phyloP scores from a whole-genome alignment of 805 yeast genomes.

The Saccharomycopsis microspora region DNA sequence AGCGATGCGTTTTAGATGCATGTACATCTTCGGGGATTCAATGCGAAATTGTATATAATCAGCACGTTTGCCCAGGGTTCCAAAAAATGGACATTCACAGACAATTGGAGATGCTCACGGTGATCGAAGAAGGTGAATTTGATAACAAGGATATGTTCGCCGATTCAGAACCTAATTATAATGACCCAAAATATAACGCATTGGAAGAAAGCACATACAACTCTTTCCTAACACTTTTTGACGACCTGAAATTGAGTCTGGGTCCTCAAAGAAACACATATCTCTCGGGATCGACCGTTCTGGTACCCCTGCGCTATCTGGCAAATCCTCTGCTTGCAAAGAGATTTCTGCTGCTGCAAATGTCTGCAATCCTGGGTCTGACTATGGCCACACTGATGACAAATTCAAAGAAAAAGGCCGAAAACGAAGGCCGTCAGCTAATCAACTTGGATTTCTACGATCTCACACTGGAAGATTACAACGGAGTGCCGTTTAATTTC shows the following conservation, averaged over 20 bases:
- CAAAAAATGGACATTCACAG: background rate
- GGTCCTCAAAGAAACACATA: background rate
- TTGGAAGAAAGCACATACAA: conserved; percentile 13
- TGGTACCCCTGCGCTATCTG: background rate
- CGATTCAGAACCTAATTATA: background rate
- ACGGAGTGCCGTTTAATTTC: conserved; percentile 29
- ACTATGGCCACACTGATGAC: background rate
- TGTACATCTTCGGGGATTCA: too few species aligned
- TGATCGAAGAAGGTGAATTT: conserved; percentile 11
- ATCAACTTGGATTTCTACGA: conserved; percentile 25
- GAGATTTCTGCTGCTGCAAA: background rate
- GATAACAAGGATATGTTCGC: conserved; percentile 9
- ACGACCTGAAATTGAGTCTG: background rate
- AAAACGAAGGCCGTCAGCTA: background rate
- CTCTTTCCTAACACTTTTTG: conserved; percentile 11
- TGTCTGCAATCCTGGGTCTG: background rate
- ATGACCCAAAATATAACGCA: background rate
- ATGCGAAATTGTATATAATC: too few species aligned
- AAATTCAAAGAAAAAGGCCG: background rate
- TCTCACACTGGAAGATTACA: conserved; percentile 28
- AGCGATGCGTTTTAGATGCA: too few species aligned
- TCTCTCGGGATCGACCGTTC: background rate
- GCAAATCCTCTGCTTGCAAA: background rate
- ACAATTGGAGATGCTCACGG: conserved; percentile 11
- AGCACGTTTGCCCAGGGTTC: background rate